A percentile compares a stretch with the other conserved stretches of the same genome.
phyloP scores from a whole-genome alignment of 306 rosid genomes.

The Canavalia ensiformis region DNA sequence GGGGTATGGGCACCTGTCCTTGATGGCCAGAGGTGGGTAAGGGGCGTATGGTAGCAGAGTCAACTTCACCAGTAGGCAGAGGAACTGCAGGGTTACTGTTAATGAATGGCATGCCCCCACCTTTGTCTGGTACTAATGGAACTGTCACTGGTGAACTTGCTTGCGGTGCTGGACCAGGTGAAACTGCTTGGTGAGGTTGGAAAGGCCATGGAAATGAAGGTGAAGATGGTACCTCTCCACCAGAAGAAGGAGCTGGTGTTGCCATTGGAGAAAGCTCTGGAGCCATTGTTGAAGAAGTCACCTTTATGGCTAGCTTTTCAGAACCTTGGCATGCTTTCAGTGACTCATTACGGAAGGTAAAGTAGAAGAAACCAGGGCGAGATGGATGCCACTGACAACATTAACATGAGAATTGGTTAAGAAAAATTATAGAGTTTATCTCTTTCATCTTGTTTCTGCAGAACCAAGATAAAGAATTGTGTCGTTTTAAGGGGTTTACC shows the following conservation, averaged over 20 bases:
- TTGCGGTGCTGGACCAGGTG: slow-evolving; percentile 63
- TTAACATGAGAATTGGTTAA: slow-evolving; percentile 32
- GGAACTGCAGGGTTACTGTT: slow-evolving; percentile 99
- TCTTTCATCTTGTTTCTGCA: slow-evolving; percentile 28
- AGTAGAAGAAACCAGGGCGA: slow-evolving; percentile 85
- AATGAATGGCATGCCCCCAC: slow-evolving; percentile 79
- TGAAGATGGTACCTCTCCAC: slow-evolving; percentile 66
- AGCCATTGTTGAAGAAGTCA: slow-evolving; percentile 52
- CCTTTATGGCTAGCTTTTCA: slow-evolving; percentile 80
- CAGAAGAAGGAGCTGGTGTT: slow-evolving; percentile 68
- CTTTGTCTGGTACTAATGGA: slow-evolving; percentile 70
- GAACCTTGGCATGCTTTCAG: slow-evolving; percentile 66
- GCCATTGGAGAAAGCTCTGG: slow-evolving; percentile 61
- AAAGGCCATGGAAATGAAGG: slow-evolving; percentile 88
- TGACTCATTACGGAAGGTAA: slow-evolving; percentile 78
- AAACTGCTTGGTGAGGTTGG: slow-evolving; percentile 67
- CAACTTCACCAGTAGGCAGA: slow-evolving; percentile 94
- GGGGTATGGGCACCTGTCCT: slow-evolving; percentile 58
- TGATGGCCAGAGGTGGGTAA: slow-evolving; percentile 68
- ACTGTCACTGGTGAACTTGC: slow-evolving; percentile 59
- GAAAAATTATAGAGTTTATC: neutral
- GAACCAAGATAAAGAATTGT: slow-evolving; percentile 32
- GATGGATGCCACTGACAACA: slow-evolving; percentile 91
- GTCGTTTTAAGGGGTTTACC: slow-evolving; percentile 56
- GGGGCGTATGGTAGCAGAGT: slow-evolving; percentile 93